Evolutionary conservation across 192 early-diverging fungal genomes (phyloP), one percentile per base, ranked within the genome.

Genomic region (Rhizophagus prolifer): DNA sequence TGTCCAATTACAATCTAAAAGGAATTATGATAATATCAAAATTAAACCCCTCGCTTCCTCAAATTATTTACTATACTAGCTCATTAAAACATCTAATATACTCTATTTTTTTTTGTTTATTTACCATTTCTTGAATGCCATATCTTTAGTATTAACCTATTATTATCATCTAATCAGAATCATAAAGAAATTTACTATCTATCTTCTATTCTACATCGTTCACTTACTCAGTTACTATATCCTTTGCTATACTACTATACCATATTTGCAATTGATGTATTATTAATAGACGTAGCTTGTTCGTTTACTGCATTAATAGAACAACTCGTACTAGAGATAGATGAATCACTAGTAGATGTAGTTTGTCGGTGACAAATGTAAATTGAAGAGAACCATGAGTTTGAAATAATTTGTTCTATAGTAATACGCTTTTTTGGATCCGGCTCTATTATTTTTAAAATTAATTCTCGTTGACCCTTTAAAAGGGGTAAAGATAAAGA

Each of bases 401-500:
- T 19, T 1, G 46, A 0, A 58, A 36, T 67, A 12, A 76, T 76
- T 66, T 76, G 74, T 50, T 62, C 74, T 5, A 34, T 23, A 30
- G 44, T 76, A 16, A 54, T 34, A 58, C 74, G 64, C 7, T n/a
- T 3, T 23, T 76, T 76, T 9, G 74, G 64, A 66, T 76, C 50
- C 0, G 74, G 74, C 21, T 76, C 74, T 47, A 76, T 67, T 66
- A 76, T 66, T 26, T 26, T 76, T 3, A 10, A 36, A 9, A 76
- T 50, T 26, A 76, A 44, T 25, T 31, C 13, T n/a, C 74, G 74
- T 10, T 47, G 74, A 3, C 63, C 14, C n/a, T 76, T 58, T 5
- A 36, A 50, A 3, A 66, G 30, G 30, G n/a, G 38, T 2, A 2
- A 25, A 47, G n/a, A 58, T 2, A 2, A 25, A 38, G 50, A 54